phyloP scores from a whole-genome alignment of 768 basidiomycete genomes.

The Mycena olivaceomarginata region DNA sequence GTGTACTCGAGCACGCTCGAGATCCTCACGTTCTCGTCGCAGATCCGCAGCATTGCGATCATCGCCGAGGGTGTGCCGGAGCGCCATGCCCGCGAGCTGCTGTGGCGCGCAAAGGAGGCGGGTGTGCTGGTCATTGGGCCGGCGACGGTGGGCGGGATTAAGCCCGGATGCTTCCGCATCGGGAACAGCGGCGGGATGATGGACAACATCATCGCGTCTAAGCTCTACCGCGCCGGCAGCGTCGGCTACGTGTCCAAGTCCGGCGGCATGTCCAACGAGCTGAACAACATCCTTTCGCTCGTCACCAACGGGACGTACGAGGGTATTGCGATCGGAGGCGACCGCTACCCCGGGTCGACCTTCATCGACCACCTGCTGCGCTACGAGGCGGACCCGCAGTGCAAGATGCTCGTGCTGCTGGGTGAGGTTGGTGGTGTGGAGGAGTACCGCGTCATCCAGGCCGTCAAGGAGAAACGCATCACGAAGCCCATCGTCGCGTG shows the following conservation, averaged over 20 bases:
- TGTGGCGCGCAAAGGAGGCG: conserved; percentile 91
- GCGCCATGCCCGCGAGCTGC: conserved; percentile 96
- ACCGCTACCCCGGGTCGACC: conserved; percentile 98
- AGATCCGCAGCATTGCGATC: conserved; percentile 84
- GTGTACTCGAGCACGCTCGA: conserved; percentile 97
- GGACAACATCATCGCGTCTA: conserved; percentile 99
- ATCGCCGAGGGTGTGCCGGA: conserved; percentile 99
- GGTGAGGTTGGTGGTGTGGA: conserved; percentile 99
- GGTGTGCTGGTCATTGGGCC: conserved; percentile 95
- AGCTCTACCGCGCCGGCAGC: conserved; percentile 97
- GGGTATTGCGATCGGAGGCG: conserved; percentile 99
- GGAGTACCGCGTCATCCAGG: conserved; percentile 99
- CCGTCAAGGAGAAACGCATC: conserved; percentile 94
- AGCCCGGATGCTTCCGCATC: conserved; percentile 99
- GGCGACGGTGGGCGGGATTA: conserved; percentile 99
- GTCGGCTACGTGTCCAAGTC: conserved; percentile 99
- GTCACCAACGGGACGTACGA: conserved; percentile 99
- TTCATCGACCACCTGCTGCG: conserved; percentile 99
- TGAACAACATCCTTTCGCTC: conserved; percentile 99
- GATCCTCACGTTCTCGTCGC: conserved; percentile 76
- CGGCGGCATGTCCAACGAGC: conserved; percentile 99
- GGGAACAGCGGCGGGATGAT: conserved; percentile 99
- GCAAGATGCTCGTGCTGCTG: conserved; percentile 99
- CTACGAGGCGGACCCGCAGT: conserved; percentile 97
- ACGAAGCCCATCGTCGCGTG: conserved; percentile 99